phyloP scores from a whole-genome alignment of 371 early-diverging fungal genomes.

The Mortierella sp. region DNA sequence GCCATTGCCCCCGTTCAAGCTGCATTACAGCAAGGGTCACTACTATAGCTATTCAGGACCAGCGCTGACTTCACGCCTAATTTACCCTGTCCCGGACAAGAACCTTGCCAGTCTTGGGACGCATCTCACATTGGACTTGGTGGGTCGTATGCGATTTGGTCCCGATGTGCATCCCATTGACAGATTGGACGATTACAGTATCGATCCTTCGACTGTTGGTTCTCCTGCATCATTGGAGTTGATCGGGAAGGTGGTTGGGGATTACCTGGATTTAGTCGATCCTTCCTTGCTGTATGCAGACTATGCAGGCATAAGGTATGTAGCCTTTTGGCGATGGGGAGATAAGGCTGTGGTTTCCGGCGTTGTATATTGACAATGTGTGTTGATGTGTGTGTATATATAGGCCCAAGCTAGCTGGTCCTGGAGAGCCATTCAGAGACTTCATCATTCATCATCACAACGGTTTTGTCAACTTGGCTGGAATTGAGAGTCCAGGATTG shows the following conservation, averaged over 20 bases:
- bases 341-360: too few relatives aligned
- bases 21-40: conserved; percentile 81
- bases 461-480: conserved; percentile 80
- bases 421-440: conserved; percentile 80
- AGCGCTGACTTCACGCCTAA: conserved; percentile 66
- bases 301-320: conserved; percentile 84
- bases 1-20: conserved; percentile 44
- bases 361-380: too few relatives aligned
- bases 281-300: conserved; percentile 71
- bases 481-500: conserved; percentile 92
- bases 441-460: conserved; percentile 79
- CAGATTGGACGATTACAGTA: conserved; percentile 65
- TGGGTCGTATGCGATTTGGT: conserved; percentile 82
- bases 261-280: conserved; percentile 72
- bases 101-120: conserved; percentile 81
- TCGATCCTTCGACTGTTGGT: conserved; percentile 58
- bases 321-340: too few relatives aligned
- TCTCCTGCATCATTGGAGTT: conserved; percentile 57
- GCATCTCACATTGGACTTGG: conserved; percentile 87
- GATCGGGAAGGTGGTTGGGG: conserved; percentile 60
- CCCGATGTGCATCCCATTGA: conserved; percentile 80
- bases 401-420: conserved; percentile 85
- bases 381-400: neutral
- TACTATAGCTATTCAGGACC: conserved; percentile 73
- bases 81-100: conserved; percentile 87